Conservation (phyloP, 768 basidiomycete genomes). For the Lenzites betulinus region DNA sequence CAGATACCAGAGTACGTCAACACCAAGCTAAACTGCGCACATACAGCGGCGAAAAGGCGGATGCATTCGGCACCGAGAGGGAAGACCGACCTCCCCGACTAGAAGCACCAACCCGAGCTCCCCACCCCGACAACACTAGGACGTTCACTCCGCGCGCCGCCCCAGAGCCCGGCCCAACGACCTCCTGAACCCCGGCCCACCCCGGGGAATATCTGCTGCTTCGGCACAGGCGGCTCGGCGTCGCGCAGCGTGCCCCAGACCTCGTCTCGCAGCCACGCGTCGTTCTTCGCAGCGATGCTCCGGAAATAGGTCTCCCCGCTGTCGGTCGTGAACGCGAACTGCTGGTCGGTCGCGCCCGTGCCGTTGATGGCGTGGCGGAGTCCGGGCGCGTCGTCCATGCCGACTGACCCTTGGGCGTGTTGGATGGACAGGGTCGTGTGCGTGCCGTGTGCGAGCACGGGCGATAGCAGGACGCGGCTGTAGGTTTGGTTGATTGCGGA, state of each 20-base stretch:
- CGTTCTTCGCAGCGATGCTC: constrained; percentile 8
- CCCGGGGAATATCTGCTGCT: constrained; percentile 7
- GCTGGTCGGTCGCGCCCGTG: constrained; percentile 13
- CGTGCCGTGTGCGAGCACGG: constrained; percentile 4
- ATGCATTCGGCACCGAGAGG: neutral
- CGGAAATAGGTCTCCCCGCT: constrained; percentile 7
- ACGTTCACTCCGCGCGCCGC: neutral
- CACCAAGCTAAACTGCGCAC: neutral
- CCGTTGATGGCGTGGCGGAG: constrained; percentile 15
- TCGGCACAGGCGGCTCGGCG: constrained; percentile 8
- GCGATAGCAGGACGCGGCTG: constrained; percentile 1
- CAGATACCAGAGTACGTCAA: neutral
- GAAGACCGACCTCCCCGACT: neutral
- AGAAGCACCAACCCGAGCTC: neutral
- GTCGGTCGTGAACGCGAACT: constrained; percentile 6
- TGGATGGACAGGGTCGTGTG: constrained; percentile 5
- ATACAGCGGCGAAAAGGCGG: neutral
- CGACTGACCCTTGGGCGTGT: constrained; percentile 7
- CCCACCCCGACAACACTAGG: neutral
- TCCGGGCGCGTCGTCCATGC: constrained; percentile 10
- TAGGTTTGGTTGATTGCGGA: constrained; percentile 14
- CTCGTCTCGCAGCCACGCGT: constrained; percentile 6
- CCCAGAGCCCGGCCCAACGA: neutral
- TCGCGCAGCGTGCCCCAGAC: constrained; percentile 11
- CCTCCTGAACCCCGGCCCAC: constrained; percentile 10